A percentile compares a stretch with the other conserved stretches of the same genome.
Evolutionary conservation across 225 moss, liverwort and hornwort species (phyloP).

Genomic region (Sphagnum contortum): DNA sequence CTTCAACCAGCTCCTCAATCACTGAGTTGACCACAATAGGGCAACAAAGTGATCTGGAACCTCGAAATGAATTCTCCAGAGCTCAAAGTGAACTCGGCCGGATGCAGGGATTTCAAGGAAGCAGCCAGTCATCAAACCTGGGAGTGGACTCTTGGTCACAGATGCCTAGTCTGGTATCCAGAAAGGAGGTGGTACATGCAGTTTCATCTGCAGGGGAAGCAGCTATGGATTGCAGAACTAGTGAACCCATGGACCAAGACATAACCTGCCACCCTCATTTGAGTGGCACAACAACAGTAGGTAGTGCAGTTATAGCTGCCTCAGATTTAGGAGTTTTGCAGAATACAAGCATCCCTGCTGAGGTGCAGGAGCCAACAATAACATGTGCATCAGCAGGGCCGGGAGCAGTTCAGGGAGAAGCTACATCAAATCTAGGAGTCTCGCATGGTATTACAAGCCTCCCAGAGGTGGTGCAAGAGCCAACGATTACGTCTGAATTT

Average conservation of each 20-base stretch:
- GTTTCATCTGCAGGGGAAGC: no score
- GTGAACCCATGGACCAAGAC: no score
- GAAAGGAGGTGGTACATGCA: constrained; percentile 21
- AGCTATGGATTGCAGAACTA: no score
- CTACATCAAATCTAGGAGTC: no score
- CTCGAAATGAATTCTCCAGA: background rate
- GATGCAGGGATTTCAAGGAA: constrained; percentile 23
- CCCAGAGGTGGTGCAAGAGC: no score
- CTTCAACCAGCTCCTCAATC: constrained; percentile 63
- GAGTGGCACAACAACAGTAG: constrained; percentile 27
- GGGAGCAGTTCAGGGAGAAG: constrained; percentile 32
- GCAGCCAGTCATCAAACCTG: constrained; percentile 27
- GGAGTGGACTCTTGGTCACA: constrained; percentile 40
- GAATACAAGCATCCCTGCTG: constrained; percentile 24
- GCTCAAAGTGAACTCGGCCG: constrained; percentile 15
- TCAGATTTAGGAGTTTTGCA: constrained; percentile 32
- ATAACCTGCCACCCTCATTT: constrained; percentile 5
- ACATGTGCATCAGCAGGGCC: constrained; percentile 72
- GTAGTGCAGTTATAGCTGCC: constrained; percentile 20
- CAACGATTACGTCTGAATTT: no score
- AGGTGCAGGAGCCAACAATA: constrained; percentile 61
- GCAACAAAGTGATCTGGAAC: background rate
- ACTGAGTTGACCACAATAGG: constrained; percentile 56
- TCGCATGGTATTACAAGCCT: no score
- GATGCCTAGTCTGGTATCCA: constrained; percentile 16